phyloP scores from a whole-genome alignment of 106 monocot species.

The Acorus calamus region DNA sequence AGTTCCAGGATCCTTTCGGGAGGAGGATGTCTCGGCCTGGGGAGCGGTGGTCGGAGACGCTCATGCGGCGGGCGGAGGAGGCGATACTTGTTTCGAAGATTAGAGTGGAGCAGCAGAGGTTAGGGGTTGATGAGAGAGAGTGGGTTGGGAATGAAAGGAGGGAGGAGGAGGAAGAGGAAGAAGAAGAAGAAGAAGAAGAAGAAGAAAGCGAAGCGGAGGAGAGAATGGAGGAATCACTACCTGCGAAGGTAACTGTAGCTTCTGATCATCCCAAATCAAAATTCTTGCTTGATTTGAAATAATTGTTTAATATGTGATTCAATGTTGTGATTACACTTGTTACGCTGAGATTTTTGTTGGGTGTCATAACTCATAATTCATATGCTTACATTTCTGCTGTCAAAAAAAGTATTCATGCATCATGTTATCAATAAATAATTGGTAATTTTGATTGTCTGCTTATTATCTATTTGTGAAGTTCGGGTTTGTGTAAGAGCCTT shows the following conservation, averaged over 20 bases:
- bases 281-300: no score
- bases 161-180: constrained; percentile 17
- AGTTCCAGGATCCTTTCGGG: constrained; percentile 69
- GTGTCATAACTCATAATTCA: no score
- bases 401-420: no score
- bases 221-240: not conserved
- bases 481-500: no score
- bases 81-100: constrained; percentile 55
- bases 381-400: no score
- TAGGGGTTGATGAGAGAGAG: constrained; percentile 56
- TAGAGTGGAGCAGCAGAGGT: constrained; percentile 63
- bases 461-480: no score
- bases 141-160: constrained; percentile 52
- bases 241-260: not conserved
- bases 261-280: no score
- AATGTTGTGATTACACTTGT: no score
- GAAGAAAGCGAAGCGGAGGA: constrained; percentile 29
- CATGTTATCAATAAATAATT: no score
- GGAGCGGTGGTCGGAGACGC: constrained; percentile 86
- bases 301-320: no score
- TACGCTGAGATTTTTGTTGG: no score
- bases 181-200: constrained; percentile 49
- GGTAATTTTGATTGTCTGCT: no score
- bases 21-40: constrained; percentile 70
- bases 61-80: constrained; percentile 83